Evolutionary conservation across 1,139 yeast genomes (phyloP).

Genomic region (Scheffersomyces parashehatae): DNA sequence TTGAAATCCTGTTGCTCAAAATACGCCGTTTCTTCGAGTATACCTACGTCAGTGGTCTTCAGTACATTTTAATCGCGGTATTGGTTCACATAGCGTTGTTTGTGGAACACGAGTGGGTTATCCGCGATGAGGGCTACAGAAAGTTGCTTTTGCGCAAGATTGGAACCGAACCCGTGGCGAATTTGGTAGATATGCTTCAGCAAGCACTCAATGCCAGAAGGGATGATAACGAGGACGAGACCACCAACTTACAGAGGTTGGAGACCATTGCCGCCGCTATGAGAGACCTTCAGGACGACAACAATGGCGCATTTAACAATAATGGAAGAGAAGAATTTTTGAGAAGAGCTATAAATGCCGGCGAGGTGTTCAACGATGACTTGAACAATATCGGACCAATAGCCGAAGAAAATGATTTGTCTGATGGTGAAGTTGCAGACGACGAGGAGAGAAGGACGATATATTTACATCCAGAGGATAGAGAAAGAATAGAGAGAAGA

Average conservation of each 20-base stretch:
- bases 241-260: constrained; percentile 23
- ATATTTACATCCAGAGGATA: not conserved
- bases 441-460: constrained; percentile 5
- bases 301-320: constrained; percentile 5
- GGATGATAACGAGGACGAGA: constrained; percentile 23
- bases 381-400: constrained; percentile 5
- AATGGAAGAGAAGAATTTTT: constrained; percentile 15
- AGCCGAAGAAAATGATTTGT: not conserved
- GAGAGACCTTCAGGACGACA: constrained; percentile 28
- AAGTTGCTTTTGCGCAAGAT: constrained; percentile 55
- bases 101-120: constrained; percentile 71
- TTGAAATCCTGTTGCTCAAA: constrained; percentile 7
- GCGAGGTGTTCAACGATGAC: constrained; percentile 1
- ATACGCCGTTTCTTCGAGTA: constrained; percentile 23
- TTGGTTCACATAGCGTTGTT: constrained; percentile 49
- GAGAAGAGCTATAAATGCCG: constrained; percentile 19
- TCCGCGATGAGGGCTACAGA: constrained; percentile 64
- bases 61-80: constrained; percentile 39
- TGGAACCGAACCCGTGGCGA: constrained; percentile 56
- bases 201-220: constrained; percentile 24
- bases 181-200: constrained; percentile 38
- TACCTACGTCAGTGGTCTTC: constrained; percentile 44
- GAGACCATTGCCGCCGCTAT: constrained; percentile 34
- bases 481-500: too few relatives aligned
- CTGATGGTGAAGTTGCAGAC: constrained; percentile 3